Evolutionary conservation across 192 early-diverging fungal species (phyloP).

Genomic region (Umbelopsis sp.): DNA sequence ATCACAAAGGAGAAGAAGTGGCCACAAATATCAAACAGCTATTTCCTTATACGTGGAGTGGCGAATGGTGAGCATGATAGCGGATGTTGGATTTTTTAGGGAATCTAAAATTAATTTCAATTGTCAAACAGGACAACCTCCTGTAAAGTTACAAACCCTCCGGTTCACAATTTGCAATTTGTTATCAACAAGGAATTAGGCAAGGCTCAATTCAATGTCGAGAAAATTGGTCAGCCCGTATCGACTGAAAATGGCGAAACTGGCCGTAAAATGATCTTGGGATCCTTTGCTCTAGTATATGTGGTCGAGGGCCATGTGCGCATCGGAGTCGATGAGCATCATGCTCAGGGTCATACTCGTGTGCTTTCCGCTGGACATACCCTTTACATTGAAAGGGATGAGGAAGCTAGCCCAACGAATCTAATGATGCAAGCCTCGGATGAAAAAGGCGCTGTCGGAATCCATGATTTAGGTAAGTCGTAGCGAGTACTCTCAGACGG

Average conservation of each 20-base stretch:
- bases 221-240: conserved; percentile 34
- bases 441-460: conserved; percentile 24
- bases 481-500: background rate
- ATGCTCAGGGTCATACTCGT: conserved; percentile 15
- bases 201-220: conserved; percentile 34
- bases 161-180: conserved; percentile 35
- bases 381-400: conserved; percentile 57
- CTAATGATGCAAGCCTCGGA: conserved; percentile 44
- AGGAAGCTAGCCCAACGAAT: conserved; percentile 57
- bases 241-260: conserved; percentile 39
- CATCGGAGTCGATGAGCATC: conserved; percentile 34
- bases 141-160: conserved; percentile 37
- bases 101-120: background rate
- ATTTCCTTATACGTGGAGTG: conserved; percentile 61
- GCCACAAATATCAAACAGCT: conserved; percentile 52
- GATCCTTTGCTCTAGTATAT: conserved; percentile 57
- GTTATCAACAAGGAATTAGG: conserved; percentile 38
- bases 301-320: conserved; percentile 54
- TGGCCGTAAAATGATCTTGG: conserved; percentile 53
- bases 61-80: conserved; percentile 48
- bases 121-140: conserved; percentile 23
- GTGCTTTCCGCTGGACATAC: conserved; percentile 46
- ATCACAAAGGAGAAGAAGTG: conserved; percentile 57
- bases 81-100: background rate
- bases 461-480: conserved; percentile 28